Evolutionary conservation across 257 asterid genomes (phyloP).

Genomic region (Petrea volubilis): DNA sequence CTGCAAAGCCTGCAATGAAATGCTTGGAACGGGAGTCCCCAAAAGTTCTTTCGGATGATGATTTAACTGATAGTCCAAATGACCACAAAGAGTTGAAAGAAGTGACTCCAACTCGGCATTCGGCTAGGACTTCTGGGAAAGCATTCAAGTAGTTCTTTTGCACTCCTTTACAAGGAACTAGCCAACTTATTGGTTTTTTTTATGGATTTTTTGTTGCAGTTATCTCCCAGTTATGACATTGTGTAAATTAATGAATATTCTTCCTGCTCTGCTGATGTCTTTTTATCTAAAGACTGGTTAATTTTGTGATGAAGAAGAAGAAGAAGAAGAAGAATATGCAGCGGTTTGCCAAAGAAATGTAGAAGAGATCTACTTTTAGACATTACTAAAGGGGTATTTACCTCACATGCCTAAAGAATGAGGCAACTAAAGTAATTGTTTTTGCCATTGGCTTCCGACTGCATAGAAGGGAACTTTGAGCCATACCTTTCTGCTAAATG

Average conservation of each 20-base stretch:
- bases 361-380: neutral
- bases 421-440: neutral
- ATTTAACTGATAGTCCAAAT: slow-evolving; percentile 47
- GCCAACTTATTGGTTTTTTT: slow-evolving; percentile 7
- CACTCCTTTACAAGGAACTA: slow-evolving; percentile 11
- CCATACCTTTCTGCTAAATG: neutral
- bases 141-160: too few relatives aligned
- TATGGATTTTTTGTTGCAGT: neutral
- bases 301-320: too few relatives aligned
- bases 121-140: too few relatives aligned
- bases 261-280: neutral
- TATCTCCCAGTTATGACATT: neutral
- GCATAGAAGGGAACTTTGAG: neutral
- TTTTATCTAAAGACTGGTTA: neutral
- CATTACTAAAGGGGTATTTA: neutral
- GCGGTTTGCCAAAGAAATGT: neutral
- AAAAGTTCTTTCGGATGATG: slow-evolving; percentile 44
- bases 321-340: neutral
- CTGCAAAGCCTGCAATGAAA: slow-evolving; percentile 36
- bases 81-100: slow-evolving; percentile 39
- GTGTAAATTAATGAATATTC: neutral
- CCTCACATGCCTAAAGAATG: slow-evolving; percentile 1
- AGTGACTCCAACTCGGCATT: slow-evolving; percentile 48
- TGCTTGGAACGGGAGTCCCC: slow-evolving; percentile 45
- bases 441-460: neutral